Conservation (phyloP, 1,284 basidiomycete species). For the Mycosarcoma maydis region DNA sequence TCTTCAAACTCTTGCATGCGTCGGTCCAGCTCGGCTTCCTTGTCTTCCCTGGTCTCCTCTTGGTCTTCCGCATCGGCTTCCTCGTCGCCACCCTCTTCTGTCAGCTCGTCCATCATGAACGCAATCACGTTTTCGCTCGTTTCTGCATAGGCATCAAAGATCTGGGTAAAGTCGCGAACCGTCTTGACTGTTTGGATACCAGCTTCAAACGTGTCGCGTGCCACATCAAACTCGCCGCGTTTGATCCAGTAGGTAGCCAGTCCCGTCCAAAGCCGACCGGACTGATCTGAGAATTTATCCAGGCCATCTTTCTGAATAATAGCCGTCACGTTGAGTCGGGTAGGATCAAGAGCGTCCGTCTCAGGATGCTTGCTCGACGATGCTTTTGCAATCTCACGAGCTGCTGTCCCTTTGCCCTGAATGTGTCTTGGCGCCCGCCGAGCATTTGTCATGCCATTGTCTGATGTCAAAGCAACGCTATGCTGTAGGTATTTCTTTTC, state of each 20-base stretch:
- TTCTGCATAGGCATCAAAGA: conserved; percentile 96
- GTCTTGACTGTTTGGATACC: conserved; percentile 88
- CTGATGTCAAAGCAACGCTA: neutral
- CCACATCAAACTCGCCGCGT: conserved; percentile 90
- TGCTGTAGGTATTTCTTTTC: conserved; percentile 24
- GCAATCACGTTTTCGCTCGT: conserved; percentile 91
- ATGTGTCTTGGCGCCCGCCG: conserved; percentile 70
- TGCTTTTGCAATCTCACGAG: conserved; percentile 69
- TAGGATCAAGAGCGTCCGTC: conserved; percentile 78
- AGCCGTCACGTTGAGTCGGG: conserved; percentile 84
- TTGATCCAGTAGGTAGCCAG: conserved; percentile 99
- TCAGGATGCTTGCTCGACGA: conserved; percentile 73
- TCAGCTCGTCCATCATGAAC: conserved; percentile 87
- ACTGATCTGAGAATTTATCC: conserved; percentile 90
- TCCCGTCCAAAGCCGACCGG: conserved; percentile 93
- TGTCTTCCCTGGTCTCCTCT: conserved; percentile 71
- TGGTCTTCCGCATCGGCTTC: conserved; percentile 44
- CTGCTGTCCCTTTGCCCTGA: conserved; percentile 14
- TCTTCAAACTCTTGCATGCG: conserved; percentile 94
- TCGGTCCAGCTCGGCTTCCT: conserved; percentile 84
- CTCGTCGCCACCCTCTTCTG: conserved; percentile 67
- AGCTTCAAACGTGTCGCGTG: conserved; percentile 85
- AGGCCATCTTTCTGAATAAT: conserved; percentile 88
- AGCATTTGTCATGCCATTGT: conserved; percentile 2
- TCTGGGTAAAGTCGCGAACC: conserved; percentile 95